These are phyloP conservation scores for Podospora pseudopauciseta DNA, from an alignment of 495 filamentous ascomycete genomes.

Conservation along the genomic window DNA sequence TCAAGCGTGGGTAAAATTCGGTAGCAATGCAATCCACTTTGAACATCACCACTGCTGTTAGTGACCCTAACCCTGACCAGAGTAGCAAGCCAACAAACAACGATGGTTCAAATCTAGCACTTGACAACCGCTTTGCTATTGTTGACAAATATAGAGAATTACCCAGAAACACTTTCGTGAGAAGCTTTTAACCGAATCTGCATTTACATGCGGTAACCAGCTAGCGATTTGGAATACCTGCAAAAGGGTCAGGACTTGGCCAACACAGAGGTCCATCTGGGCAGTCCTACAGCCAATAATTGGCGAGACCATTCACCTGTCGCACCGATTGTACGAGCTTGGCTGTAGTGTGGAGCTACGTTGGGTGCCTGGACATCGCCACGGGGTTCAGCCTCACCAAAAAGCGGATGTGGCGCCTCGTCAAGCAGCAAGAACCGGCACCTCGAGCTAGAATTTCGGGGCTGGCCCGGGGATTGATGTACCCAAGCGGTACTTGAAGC, in stretches of 20 bases:
- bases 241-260: not conserved
- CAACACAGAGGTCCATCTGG: not conserved
- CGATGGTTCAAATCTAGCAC: not conserved
- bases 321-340: not conserved
- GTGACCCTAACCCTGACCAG: not conserved
- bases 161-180: too few species aligned
- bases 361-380: not conserved
- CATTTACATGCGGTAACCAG: too few species aligned
- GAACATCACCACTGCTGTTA: not conserved
- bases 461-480: not conserved
- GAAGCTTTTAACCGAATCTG: too few species aligned
- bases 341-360: not conserved
- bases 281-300: not conserved
- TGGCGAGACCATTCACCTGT: not conserved
- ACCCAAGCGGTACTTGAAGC: too few species aligned
- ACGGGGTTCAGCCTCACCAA: not conserved
- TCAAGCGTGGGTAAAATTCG: not conserved
- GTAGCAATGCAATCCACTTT: not conserved
- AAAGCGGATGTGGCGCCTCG: not conserved
- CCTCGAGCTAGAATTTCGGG: not conserved
- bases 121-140: not conserved
- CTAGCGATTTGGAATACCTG: constrained; percentile 1
- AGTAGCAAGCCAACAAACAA: not conserved
- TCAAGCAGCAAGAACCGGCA: not conserved
- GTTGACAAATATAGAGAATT: too few species aligned